Evolutionary conservation across 495 filamentous ascomycete genomes (phyloP), one percentile per base, ranked within the genome.

Genomic region (Wilcoxina mikolae): DNA sequence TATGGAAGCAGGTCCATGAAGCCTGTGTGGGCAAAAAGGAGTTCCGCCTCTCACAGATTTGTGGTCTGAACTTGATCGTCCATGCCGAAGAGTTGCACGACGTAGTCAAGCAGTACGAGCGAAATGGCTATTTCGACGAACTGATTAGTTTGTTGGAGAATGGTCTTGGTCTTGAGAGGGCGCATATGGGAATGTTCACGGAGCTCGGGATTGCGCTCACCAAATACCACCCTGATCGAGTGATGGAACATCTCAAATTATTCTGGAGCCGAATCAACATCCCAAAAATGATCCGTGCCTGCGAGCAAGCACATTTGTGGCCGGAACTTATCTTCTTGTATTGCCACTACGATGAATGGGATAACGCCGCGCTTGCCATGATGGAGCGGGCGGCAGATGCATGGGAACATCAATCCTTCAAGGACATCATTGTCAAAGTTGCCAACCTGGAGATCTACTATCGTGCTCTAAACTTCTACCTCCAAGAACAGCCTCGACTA

Each of bases 371-470:
- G 22, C 77, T 99, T 54, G 88, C 93, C 29, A 95, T 99, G 78
- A 99, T 99, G 87, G 93, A 99, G 76, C 87, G 91, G 61, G 85
- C 93, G 31, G 83, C 94, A 50, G 90, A 96, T 71, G 85, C 93
- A 2, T 99, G 93, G 93, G 93, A 99, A 70, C 93, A 99, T 72
- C 91, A 96, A 70, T 93, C 90, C 26, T 96, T 99, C 82, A 96
- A 96, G 78, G 93, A 96, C 68, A 95, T 95, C 57, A 76, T 95
- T 54, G 81, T 94, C 72, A 96, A 96, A 78, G 90, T 95, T 57
- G 87, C 91, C 61, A 99, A 99, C 71, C 69, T 96, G 65, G 93
- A 99, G 70, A 96, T 99, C 67, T 96, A 95, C 72, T 99, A 99
- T 75, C 85, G 89, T 28, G 84, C 88, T 25, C 77, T 99, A 60